Evolutionary conservation across 2,329 filamentous ascomycete species (phyloP), one percentile per base, ranked within the genome.

Genomic region (Kalaharituber pfeilii): DNA sequence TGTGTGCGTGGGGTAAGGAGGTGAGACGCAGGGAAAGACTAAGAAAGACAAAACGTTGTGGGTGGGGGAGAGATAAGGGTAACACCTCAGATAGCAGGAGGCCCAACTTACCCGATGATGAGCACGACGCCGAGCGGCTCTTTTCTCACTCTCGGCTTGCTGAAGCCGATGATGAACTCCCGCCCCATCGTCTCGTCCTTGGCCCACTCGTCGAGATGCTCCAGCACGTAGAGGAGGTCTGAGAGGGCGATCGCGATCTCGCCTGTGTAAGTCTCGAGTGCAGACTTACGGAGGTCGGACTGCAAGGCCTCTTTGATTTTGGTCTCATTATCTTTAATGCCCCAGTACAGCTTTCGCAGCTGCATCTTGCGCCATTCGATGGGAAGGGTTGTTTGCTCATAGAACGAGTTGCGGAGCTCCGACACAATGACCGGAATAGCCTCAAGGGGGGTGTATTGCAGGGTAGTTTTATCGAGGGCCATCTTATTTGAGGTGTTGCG

Each of bases 271-370:
- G 84, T 72, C 72, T 96, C 91, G 66, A 81, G 86, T 29, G 71
- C 68, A 55, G 81, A 76, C 73, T 94, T 94, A 67, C 79, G 76
- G 60, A 96, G 71, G 66, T 98, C 91, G 62, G 77, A 74, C 66
- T 77, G 75, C 66, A 86, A 77, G 22, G 89, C 86, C 67, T 86
- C 83, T 61, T 79, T 66, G 57, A 96, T 75, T 62, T 82, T 76
- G 47, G 79, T 72, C 54, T 80, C 75, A 67, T 85, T 81, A 72
- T 96, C 89, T 60, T 80, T 80, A 62, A 95, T 68, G 6, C 78
- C 87, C 91, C 91, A 96, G 73, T 94, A 96, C 54, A 96, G 80
- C 75, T 87, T 89, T 63, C 88, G 83, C 57, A 98, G 79, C 74
- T 96, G 91, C 53, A 79, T 75, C 59, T 88, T 73, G 59, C 91